Conservation (phyloP, 2,329 filamentous ascomycete species). For the Fusarium verrucosum region DNA sequence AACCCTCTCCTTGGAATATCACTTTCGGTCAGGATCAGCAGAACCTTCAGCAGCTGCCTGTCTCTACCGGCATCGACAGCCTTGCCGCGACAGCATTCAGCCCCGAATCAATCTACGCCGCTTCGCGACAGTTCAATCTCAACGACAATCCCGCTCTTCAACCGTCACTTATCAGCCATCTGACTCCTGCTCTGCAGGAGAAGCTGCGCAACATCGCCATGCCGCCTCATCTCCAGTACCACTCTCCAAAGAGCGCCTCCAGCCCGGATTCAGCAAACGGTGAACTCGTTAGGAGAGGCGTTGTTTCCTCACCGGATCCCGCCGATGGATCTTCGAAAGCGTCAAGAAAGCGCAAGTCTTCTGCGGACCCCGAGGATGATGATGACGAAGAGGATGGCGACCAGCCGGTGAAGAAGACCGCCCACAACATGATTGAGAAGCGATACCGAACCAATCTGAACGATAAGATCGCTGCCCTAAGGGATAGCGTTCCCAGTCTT, state of each 20-base stretch:
- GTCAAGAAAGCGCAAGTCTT: slow-evolving; percentile 75
- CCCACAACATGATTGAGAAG: slow-evolving; percentile 99
- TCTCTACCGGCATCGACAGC: slow-evolving; percentile 48
- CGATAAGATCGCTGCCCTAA: slow-evolving; percentile 92
- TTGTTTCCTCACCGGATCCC: slow-evolving; percentile 68
- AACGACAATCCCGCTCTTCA: slow-evolving; percentile 46
- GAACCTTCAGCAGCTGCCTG: slow-evolving; percentile 48
- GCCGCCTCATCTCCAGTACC: slow-evolving; percentile 69
- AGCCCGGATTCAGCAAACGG: slow-evolving; percentile 66
- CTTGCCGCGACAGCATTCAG: slow-evolving; percentile 49
- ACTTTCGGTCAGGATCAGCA: slow-evolving; percentile 45
- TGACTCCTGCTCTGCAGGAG: slow-evolving; percentile 69
- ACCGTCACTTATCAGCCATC: slow-evolving; percentile 42
- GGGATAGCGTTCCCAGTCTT: slow-evolving; percentile 91
- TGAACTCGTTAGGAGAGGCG: slow-evolving; percentile 57
- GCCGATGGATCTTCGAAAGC: slow-evolving; percentile 55
- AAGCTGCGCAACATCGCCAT: slow-evolving; percentile 71
- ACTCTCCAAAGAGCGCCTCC: slow-evolving; percentile 65
- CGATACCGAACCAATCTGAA: slow-evolving; percentile 95
- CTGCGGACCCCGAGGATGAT: slow-evolving; percentile 61
- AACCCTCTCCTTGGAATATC: slow-evolving; percentile 50
- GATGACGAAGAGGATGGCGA: slow-evolving; percentile 67
- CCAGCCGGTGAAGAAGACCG: slow-evolving; percentile 81
- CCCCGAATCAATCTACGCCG: slow-evolving; percentile 49
- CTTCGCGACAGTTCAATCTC: slow-evolving; percentile 45